Evolutionary conservation across 2,329 filamentous ascomycete genomes (phyloP).

Genomic region (Trichophyton verrucosum): DNA sequence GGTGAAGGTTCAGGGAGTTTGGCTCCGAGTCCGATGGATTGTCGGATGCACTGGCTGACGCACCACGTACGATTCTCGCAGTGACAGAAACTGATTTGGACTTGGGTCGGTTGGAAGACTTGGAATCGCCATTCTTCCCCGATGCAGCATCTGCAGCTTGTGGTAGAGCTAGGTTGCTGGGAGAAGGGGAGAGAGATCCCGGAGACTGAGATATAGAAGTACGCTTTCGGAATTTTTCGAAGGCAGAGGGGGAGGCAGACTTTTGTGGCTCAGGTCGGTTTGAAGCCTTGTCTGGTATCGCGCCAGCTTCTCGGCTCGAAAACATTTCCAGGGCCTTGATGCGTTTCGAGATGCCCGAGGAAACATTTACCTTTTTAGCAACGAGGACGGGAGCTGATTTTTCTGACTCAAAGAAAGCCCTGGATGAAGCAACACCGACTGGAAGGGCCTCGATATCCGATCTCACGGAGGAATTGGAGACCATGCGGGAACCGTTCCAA

Average conservation of each 20-base stretch:
- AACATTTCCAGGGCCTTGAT: constrained; percentile 88
- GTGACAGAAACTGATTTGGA: constrained; percentile 75
- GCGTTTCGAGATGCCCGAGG: constrained; percentile 81
- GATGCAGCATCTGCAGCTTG: not conserved
- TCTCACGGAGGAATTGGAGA: constrained; percentile 29
- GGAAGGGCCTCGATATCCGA: constrained; percentile 23
- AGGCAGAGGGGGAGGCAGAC: constrained; percentile 43
- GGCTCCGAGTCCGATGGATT: constrained; percentile 21
- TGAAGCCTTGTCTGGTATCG: constrained; percentile 12
- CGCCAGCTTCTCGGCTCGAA: constrained; percentile 37
- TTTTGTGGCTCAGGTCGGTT: not conserved
- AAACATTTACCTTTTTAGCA: constrained; percentile 67
- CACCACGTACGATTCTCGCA: constrained; percentile 63
- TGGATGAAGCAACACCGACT: constrained; percentile 29
- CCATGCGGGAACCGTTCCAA: constrained; percentile 28
- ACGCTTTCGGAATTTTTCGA: constrained; percentile 41
- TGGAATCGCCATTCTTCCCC: not conserved
- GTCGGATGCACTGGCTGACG: constrained; percentile 23
- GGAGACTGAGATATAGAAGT: constrained; percentile 26
- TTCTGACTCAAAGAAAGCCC: constrained; percentile 22
- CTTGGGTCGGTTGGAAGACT: constrained; percentile 14
- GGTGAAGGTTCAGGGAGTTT: constrained; percentile 35
- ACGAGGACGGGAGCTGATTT: constrained; percentile 37
- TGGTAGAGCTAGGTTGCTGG: constrained; percentile 5
- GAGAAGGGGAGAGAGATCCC: constrained; percentile 16